Evolutionary conservation across 192 early-diverging fungal species (phyloP), one percentile per base, ranked within the genome.

Genomic region (Linnemannia hyalina): DNA sequence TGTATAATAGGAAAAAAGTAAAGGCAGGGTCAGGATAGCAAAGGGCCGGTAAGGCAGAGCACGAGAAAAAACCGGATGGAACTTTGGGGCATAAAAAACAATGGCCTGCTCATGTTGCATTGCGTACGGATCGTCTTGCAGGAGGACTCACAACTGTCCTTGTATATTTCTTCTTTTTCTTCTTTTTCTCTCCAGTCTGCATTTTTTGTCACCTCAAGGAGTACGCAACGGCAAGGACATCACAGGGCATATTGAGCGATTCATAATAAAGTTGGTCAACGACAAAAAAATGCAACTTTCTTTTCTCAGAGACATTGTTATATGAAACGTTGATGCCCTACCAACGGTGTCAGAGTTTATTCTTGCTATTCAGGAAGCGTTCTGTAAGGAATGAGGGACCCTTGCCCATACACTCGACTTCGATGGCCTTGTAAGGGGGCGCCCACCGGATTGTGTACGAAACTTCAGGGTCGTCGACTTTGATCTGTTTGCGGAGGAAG

Each of bases 401-500:
- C 35, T 80, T 71, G 54, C 82, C 80, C 18, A 63, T 75, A 41
- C 26, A 85, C 20, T 52, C 36, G 29, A 92, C 79, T 60, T 88
- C 78, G 23, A 93, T 87, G 13, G 88, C 88, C 44, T 85, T 36
- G 75, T 81, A 93, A 4, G 90, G 91, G n/a, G 68, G 40, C 40
- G 78, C 77, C 81, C 89, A 92, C 1, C 70, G 41, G 68, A 93
- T 90, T 0, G 85, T 75, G 44, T 92, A 92, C 0, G 90, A 90
- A 1, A 77, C 71, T 18, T 78, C 78, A 5, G 90, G 86, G 78
- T 93, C 90, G 72, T 93, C 89, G 23, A 82, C 71, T 6, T 77
- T 65, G 32, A 93, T 75, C 16, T 78, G 72, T 23, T 69, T 76
- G 44, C 77, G 81, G 15, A 93, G 52, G 82, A 90, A 93, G 15